A percentile compares a stretch with the other conserved stretches of the same genome.
These are phyloP conservation scores for Cytospora mali DNA, from an alignment of 2,329 filamentous ascomycete species.

Conservation along the genomic window DNA sequence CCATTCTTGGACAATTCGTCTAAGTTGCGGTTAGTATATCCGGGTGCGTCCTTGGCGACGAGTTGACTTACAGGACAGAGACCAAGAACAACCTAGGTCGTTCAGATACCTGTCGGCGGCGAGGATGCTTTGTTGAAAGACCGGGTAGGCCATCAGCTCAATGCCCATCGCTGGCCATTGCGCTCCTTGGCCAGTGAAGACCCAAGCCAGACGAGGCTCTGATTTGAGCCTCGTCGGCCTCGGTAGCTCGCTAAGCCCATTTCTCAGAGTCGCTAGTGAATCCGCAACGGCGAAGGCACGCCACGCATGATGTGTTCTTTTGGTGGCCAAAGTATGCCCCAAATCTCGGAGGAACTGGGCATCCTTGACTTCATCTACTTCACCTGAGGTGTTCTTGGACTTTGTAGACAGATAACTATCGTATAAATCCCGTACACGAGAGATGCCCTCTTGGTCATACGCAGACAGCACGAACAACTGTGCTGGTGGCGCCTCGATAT, in stretches of 20 bases:
- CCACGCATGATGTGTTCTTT: conserved; percentile 19
- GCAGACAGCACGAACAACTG: conserved; percentile 22
- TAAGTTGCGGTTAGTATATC: background rate
- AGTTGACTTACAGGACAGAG: conserved; percentile 18
- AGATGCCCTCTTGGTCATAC: conserved; percentile 18
- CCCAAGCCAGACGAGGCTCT: conserved; percentile 20
- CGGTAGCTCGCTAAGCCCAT: background rate
- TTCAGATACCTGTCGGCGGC: conserved; percentile 24
- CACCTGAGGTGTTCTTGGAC: background rate
- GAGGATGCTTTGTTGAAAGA: conserved; percentile 24
- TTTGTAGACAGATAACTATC: conserved; percentile 13
- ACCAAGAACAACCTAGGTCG: conserved; percentile 23
- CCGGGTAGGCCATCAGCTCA: conserved; percentile 27
- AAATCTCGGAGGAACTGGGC: conserved; percentile 10
- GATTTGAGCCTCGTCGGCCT: conserved; percentile 11
- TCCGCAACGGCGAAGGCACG: conserved; percentile 17
- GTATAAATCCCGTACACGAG: conserved; percentile 8
- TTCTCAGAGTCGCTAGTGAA: background rate
- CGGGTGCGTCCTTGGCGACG: background rate
- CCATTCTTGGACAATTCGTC: conserved; percentile 19
- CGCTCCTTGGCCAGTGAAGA: conserved; percentile 31
- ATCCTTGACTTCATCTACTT: background rate
- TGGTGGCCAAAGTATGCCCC: conserved; percentile 14
- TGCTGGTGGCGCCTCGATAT: background rate
- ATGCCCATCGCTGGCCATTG: conserved; percentile 33